These are phyloP conservation scores for Herpotrichia juniperi DNA, from an alignment of 2,329 filamentous ascomycete genomes.

Conservation along the genomic window DNA sequence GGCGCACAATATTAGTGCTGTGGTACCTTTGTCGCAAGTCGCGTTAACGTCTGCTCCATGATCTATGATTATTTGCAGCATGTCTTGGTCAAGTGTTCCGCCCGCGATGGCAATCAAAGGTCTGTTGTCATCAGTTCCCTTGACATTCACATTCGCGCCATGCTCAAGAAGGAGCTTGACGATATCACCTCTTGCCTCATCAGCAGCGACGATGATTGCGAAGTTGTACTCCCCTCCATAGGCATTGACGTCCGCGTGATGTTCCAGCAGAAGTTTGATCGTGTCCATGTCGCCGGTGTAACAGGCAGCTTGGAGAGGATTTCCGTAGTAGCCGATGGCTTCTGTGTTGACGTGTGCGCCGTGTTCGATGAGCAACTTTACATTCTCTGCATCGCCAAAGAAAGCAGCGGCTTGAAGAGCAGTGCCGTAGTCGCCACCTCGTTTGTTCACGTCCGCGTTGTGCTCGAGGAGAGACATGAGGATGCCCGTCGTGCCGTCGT, in stretches of 20 bases:
- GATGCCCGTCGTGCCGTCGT: constrained; percentile 26
- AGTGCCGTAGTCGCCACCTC: constrained; percentile 26
- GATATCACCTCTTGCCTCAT: constrained; percentile 17
- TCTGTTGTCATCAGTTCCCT: constrained; percentile 24
- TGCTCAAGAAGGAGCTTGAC: constrained; percentile 22
- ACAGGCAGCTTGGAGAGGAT: constrained; percentile 27
- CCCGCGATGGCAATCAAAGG: constrained; percentile 24
- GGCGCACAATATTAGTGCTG: constrained; percentile 28
- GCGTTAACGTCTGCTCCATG: no score
- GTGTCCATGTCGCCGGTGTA: constrained; percentile 21
- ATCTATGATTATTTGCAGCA: constrained; percentile 23
- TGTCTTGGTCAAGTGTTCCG: constrained; percentile 15
- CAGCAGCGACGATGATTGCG: constrained; percentile 23
- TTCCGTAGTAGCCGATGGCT: constrained; percentile 22
- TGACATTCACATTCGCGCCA: constrained; percentile 26
- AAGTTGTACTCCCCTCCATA: constrained; percentile 22
- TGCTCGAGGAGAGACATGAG: constrained; percentile 22
- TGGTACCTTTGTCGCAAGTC: constrained; percentile 21
- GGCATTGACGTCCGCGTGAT: constrained; percentile 25
- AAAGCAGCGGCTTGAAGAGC: constrained; percentile 27
- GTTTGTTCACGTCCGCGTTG: constrained; percentile 28
- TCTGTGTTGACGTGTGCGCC: constrained; percentile 28
- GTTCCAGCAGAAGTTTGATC: constrained; percentile 22
- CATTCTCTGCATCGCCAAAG: constrained; percentile 22
- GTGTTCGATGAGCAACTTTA: constrained; percentile 26